phyloP scores from a whole-genome alignment of 495 filamentous ascomycete genomes.

The Neurospora sp. region DNA sequence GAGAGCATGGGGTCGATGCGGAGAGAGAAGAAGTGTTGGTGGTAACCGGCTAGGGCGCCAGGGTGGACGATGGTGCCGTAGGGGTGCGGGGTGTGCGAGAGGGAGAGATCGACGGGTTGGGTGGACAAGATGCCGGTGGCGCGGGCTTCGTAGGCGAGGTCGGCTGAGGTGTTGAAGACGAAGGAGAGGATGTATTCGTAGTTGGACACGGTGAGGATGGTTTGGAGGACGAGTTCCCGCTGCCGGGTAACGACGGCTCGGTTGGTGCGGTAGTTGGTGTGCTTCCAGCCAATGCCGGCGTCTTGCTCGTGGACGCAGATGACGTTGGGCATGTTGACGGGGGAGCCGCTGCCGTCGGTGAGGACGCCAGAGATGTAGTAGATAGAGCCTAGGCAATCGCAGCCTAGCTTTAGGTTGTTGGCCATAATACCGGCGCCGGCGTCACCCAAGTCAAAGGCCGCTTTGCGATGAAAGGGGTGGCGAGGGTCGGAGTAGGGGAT shows the following conservation, averaged over 20 bases:
- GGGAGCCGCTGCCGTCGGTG: constrained; percentile 45
- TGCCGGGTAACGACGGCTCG: constrained; percentile 56
- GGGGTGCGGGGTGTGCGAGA: constrained; percentile 38
- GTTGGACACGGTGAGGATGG: constrained; percentile 70
- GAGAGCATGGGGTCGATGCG: constrained; percentile 61
- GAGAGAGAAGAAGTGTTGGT: constrained; percentile 88
- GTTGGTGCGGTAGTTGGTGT: constrained; percentile 69
- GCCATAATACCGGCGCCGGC: constrained; percentile 65
- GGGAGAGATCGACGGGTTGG: constrained; percentile 61
- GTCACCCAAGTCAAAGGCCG: constrained; percentile 72
- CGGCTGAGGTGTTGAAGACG: constrained; percentile 77
- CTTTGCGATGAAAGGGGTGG: constrained; percentile 64
- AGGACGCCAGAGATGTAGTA: constrained; percentile 59
- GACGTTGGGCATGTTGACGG: constrained; percentile 56
- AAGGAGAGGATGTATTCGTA: constrained; percentile 83
- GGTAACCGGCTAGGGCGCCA: constrained; percentile 62
- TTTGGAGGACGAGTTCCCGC: constrained; percentile 66
- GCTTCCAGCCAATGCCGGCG: constrained; percentile 68
- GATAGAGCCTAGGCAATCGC: constrained; percentile 65
- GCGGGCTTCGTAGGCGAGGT: constrained; percentile 68
- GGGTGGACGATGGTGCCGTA: constrained; percentile 85
- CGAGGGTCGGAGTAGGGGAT: constrained; percentile 70
- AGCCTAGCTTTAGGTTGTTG: constrained; percentile 62
- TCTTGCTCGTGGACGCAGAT: constrained; percentile 74
- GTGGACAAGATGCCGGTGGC: constrained; percentile 84